Conservation (phyloP, 108 stramenopile species). For the Cylindrotheca closterium region DNA sequence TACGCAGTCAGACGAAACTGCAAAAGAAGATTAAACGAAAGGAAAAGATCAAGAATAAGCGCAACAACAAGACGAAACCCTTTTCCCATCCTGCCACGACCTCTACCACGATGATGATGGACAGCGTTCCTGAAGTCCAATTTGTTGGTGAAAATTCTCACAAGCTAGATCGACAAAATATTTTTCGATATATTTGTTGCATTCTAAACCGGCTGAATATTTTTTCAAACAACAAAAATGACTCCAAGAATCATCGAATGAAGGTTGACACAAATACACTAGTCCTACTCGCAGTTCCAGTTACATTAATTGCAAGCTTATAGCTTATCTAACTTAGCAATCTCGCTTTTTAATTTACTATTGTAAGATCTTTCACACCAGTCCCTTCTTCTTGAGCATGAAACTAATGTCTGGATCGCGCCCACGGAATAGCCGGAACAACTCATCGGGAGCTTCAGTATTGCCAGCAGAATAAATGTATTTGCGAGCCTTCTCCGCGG, state of each 20-base stretch:
- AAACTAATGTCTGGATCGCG: slow-evolving; percentile 69
- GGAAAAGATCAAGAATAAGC: not conserved
- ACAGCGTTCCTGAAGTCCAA: not conserved
- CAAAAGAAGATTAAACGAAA: not conserved
- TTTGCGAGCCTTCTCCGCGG: slow-evolving; percentile 52
- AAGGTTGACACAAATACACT: no score
- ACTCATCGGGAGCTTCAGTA: slow-evolving; percentile 74
- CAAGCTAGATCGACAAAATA: no score
- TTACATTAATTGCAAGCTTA: no score
- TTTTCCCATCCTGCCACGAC: not conserved
- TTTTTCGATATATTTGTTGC: no score
- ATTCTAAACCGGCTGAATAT: no score
- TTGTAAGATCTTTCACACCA: no score
- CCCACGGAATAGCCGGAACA: slow-evolving; percentile 69
- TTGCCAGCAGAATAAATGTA: slow-evolving; percentile 74
- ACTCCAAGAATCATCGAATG: no score
- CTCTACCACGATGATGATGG: not conserved
- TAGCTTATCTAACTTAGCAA: no score
- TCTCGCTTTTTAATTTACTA: no score
- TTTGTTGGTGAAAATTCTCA: no score
- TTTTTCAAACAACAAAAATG: no score
- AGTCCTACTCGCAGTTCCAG: no score
- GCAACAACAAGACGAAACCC: not conserved
- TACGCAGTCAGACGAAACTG: not conserved
- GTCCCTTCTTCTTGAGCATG: slow-evolving; percentile 66